Conservation (phyloP, 148 eudicot species). For the Euryodendron excelsum region DNA sequence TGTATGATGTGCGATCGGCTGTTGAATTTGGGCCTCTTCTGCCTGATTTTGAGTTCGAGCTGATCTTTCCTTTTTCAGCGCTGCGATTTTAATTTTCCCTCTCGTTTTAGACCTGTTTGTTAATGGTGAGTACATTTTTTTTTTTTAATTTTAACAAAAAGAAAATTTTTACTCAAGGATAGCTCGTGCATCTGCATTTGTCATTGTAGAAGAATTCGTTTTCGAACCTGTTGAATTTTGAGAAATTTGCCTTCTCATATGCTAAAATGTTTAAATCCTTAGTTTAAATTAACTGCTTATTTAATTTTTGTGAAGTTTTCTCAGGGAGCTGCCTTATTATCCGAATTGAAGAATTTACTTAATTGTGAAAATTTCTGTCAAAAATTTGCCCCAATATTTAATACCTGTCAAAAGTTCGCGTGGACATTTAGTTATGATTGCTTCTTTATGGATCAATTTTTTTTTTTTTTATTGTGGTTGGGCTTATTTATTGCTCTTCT, state of each 20-base stretch:
- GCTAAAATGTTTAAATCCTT: background rate
- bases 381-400: background rate
- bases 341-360: background rate
- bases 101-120: background rate
- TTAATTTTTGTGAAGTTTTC: background rate
- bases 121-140: background rate
- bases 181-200: background rate
- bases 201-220: background rate
- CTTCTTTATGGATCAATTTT: background rate
- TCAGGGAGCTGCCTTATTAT: background rate
- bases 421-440: background rate
- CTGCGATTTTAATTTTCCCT: constrained; percentile 7
- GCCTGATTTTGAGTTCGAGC: constrained; percentile 16
- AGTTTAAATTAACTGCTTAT: background rate
- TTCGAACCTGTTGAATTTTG: background rate
- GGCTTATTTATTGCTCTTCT: background rate
- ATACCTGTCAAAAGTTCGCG: background rate
- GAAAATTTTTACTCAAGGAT: background rate
- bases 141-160: background rate
- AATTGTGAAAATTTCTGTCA: background rate
- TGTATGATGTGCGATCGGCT: constrained; percentile 7
- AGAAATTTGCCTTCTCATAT: background rate
- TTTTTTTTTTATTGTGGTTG: background rate
- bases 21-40: constrained; percentile 16
- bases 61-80: background rate